phyloP scores from a whole-genome alignment of 2,329 filamentous ascomycete species.

The Aspergillus glaucus region DNA sequence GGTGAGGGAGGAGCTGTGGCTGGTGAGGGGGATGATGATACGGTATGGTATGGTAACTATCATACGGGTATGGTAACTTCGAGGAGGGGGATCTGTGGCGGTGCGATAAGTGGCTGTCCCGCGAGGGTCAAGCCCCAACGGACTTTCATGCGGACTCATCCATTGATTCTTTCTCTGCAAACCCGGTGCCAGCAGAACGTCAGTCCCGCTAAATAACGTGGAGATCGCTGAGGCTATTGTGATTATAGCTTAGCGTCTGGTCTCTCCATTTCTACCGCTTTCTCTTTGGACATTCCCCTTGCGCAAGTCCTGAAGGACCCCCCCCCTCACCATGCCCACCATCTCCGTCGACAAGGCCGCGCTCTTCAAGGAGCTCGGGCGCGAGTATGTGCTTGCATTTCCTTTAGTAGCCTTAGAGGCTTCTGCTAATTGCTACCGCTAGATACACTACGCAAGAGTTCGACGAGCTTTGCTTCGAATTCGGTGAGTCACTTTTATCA shows the following conservation, averaged over 20 bases:
- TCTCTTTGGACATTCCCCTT: not conserved
- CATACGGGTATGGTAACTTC: constrained; percentile 13
- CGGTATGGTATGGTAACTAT: constrained; percentile 2
- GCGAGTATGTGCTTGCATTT: constrained; percentile 56
- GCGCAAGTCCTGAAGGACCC: constrained; percentile 3
- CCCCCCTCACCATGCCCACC: constrained; percentile 70
- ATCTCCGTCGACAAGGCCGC: constrained; percentile 94
- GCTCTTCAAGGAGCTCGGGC: constrained; percentile 86
- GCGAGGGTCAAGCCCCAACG: constrained; percentile 18
- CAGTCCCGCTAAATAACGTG: not conserved
- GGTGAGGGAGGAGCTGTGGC: constrained; percentile 15
- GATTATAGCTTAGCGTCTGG: not conserved
- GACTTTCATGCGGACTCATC: not conserved
- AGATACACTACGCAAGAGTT: constrained; percentile 92
- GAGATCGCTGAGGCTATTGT: not conserved
- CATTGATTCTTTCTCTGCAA: not conserved
- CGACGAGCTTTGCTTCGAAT: constrained; percentile 97
- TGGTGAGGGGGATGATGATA: constrained; percentile 12
- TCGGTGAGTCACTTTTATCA: constrained; percentile 50
- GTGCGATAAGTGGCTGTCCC: constrained; percentile 21
- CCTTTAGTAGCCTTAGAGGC: not conserved
- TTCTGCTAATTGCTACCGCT: constrained; percentile 3
- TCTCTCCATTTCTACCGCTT: not conserved
- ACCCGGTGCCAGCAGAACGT: not conserved
- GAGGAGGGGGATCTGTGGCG: constrained; percentile 26